Percentiles rank a stretch among this genome's conserved stretches.
Evolutionary conservation across 2,329 filamentous ascomycete species (phyloP).

Genomic region (Phyllosticta citrichinensis): DNA sequence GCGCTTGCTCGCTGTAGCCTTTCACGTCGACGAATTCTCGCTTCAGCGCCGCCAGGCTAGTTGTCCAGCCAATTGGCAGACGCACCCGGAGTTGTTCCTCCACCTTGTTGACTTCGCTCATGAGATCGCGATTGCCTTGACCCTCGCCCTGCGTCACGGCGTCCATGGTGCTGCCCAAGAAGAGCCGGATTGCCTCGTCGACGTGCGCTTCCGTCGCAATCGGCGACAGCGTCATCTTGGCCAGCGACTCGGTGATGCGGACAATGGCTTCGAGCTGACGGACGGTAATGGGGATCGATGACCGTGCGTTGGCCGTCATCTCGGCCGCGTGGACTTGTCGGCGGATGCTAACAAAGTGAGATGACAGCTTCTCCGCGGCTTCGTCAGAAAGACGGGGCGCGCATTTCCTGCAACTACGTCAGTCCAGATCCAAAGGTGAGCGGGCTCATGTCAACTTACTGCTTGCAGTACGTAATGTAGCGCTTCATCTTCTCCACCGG

Average conservation of each 20-base stretch:
- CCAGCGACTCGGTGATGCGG: constrained; percentile 89
- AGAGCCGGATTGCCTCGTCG: constrained; percentile 92
- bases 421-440: constrained; percentile 15
- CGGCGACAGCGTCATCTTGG: constrained; percentile 78
- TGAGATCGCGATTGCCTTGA: constrained; percentile 70
- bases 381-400: constrained; percentile 83
- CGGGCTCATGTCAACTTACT: constrained; percentile 47
- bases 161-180: constrained; percentile 96
- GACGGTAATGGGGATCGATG: constrained; percentile 93
- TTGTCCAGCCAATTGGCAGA: constrained; percentile 91
- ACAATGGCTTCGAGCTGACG: constrained; percentile 83
- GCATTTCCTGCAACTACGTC: constrained; percentile 55
- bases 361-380: constrained; percentile 90
- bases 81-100: constrained; percentile 82
- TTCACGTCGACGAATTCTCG: constrained; percentile 88
- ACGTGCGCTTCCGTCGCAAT: constrained; percentile 86
- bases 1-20: constrained; percentile 76
- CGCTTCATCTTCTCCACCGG: constrained; percentile 94
- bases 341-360: constrained; percentile 93
- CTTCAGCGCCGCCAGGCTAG: constrained; percentile 73
- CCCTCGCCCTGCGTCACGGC: constrained; percentile 84
- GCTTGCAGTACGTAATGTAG: constrained; percentile 95
- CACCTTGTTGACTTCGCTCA: constrained; percentile 77
- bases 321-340: constrained; percentile 89
- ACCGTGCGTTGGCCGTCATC: constrained; percentile 78